Base-by-base conservation (phyloP, 208 protist genomes). In the Crithidia sp. region DNA sequence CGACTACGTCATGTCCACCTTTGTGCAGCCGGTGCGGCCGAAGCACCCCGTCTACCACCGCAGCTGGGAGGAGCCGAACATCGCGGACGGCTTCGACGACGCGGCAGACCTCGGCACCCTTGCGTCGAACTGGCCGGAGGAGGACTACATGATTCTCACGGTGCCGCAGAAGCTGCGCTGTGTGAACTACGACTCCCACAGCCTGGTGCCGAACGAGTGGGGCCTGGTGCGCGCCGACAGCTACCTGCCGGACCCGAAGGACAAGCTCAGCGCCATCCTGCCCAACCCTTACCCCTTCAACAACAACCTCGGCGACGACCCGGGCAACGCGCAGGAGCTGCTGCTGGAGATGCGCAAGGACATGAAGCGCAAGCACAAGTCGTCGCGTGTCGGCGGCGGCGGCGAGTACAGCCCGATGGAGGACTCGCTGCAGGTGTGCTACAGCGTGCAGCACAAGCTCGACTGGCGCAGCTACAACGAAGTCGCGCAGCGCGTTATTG, bases 201-300 rank as follows among this genome's bases (percentile, higher is more conserved):
- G 71, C 62, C 70, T 87, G 43, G 70, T 90, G 71, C 76, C 71
- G 9, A 93, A 94, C 71, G 74, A 84, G 61, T 96, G 89, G 89
- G 87, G 86, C 14, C 71, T 97, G 13, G 61, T 84, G n/a, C 92
- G 92, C 44, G 76, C 85, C 13, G 86, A 95, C 57, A 91, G 84
- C 54, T 95, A 93, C 63, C 74, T 92, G 60, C 83, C 89, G 16
- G 90, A 95, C 77, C 85, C 90, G 40, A 95, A 93, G 75, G 92
- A 95, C 84, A 95, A 95, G 74, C 80, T 97, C 28, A 76, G 77
- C 47, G 67, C 82, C 50, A 58, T 91, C 17, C 66, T 97, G 53
- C 92, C 92, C 10, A 95, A 97, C 72, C 92, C 92, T 12, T 97
- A 88, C 75, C 92, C 92, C 8, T 94, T 85, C 76, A 97, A 97